Evolutionary conservation across 208 protist species (phyloP).

Genomic region (Acanthamoeba triangularis): DNA sequence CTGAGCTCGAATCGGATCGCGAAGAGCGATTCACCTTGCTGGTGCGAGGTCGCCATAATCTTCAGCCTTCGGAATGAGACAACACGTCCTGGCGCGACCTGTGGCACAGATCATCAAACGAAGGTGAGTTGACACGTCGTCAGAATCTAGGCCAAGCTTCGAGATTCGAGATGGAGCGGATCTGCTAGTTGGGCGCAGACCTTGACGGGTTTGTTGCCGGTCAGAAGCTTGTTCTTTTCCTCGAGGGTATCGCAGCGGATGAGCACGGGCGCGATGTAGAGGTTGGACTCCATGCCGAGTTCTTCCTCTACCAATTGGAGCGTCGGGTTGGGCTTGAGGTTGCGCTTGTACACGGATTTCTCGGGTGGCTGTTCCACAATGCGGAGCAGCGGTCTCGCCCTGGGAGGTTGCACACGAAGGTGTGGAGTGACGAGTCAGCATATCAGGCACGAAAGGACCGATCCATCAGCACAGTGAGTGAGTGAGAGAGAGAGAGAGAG

Average conservation of each 20-base stretch:
- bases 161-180: no score
- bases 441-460: no score
- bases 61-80: constrained; percentile 84
- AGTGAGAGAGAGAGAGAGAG: neutral
- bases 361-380: constrained; percentile 86
- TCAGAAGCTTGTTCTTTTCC: constrained; percentile 82
- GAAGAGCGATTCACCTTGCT: constrained; percentile 85
- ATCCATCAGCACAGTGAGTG: no score
- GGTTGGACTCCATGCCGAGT: constrained; percentile 45
- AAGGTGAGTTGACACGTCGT: neutral
- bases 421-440: no score
- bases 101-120: neutral
- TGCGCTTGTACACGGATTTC: constrained; percentile 86
- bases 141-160: neutral
- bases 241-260: constrained; percentile 79
- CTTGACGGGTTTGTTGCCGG: constrained; percentile 78
- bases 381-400: constrained; percentile 47
- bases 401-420: neutral
- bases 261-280: constrained; percentile 70
- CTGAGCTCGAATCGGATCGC: constrained; percentile 84
- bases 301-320: constrained; percentile 81
- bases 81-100: constrained; percentile 73
- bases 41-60: constrained; percentile 83
- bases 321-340: constrained; percentile 83
- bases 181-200: neutral